Conservation (phyloP, 2,329 filamentous ascomycete genomes). For the Shiraia bambusicola region DNA sequence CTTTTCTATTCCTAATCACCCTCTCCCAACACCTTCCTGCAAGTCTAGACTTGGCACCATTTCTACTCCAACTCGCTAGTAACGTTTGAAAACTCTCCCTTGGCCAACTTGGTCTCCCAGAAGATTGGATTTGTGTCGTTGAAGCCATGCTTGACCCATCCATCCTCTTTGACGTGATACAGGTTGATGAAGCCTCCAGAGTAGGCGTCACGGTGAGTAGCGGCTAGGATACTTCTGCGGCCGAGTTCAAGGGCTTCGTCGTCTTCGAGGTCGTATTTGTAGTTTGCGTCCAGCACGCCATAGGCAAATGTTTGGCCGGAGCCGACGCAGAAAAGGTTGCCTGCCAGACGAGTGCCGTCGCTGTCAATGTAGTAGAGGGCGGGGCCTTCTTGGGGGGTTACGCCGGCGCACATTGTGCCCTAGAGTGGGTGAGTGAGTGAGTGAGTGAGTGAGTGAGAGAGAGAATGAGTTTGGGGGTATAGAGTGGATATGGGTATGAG, state of each 20-base stretch:
- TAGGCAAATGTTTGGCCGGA: slow-evolving; percentile 99
- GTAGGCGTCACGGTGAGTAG: slow-evolving; percentile 96
- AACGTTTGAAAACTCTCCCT: slow-evolving; percentile 97
- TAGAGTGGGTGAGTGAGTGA: slow-evolving; percentile 21
- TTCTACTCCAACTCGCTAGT: slow-evolving; percentile 72
- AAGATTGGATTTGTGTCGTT: slow-evolving; percentile 98
- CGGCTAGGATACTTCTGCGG: slow-evolving; percentile 87
- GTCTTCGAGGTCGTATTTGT: slow-evolving; percentile 81
- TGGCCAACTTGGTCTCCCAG: slow-evolving; percentile 98
- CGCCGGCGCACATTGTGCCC: slow-evolving; percentile 98
- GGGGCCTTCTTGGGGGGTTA: slow-evolving; percentile 91
- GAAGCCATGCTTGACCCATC: slow-evolving; percentile 99
- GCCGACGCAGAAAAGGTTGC: slow-evolving; percentile 97
- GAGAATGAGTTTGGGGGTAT: slow-evolving; percentile 7
- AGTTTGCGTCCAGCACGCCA: slow-evolving; percentile 94
- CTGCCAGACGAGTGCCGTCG: slow-evolving; percentile 87
- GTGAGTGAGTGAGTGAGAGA: not conserved
- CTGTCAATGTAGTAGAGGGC: slow-evolving; percentile 99
- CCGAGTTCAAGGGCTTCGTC: slow-evolving; percentile 91
- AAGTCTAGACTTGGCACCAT: no score
- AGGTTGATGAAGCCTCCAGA: slow-evolving; percentile 98
- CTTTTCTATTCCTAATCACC: no score
- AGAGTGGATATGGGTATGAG: no score
- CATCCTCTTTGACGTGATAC: slow-evolving; percentile 98
- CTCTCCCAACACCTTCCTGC: no score